phyloP scores from a whole-genome alignment of 1,139 yeast species.

The Blastobotrys illinoisensis region DNA sequence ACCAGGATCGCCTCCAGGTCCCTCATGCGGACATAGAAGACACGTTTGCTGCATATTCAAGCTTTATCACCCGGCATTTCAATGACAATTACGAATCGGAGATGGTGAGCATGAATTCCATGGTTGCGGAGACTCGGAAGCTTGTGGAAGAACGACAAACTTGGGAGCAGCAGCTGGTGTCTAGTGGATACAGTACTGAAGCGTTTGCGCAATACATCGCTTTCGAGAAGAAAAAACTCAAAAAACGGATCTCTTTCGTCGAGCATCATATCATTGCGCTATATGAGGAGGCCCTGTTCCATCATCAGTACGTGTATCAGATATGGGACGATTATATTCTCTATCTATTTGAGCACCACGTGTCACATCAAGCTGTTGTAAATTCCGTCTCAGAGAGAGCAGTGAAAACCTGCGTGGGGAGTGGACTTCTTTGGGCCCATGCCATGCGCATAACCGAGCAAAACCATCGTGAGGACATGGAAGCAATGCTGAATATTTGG shows the following conservation, averaged over 20 bases:
- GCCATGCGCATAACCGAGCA: slow-evolving; percentile 16
- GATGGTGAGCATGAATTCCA: slow-evolving; percentile 39
- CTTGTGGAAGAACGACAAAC: slow-evolving; percentile 18
- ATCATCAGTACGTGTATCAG: slow-evolving; percentile 18
- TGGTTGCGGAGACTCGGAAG: slow-evolving; percentile 33
- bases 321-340: slow-evolving; percentile 31
- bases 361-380: slow-evolving; percentile 6
- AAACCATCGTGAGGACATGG: slow-evolving; percentile 1
- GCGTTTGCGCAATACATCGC: slow-evolving; percentile 31
- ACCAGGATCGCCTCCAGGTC: slow-evolving; percentile 35
- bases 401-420: slow-evolving; percentile 23
- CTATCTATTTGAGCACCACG: slow-evolving; percentile 17
- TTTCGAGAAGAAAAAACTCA: slow-evolving; percentile 19
- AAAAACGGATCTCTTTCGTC: slow-evolving; percentile 15
- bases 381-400: slow-evolving; percentile 22
- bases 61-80: slow-evolving; percentile 36
- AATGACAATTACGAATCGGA: slow-evolving; percentile 37
- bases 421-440: slow-evolving; percentile 28
- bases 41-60: slow-evolving; percentile 42
- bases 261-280: slow-evolving; percentile 16
- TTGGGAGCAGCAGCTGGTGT: slow-evolving; percentile 18
- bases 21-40: slow-evolving; percentile 44
- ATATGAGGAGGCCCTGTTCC: slow-evolving; percentile 24
- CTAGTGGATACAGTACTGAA: slow-evolving; percentile 6
- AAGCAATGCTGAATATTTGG: slow-evolving; percentile 11